Evolutionary conservation across 768 basidiomycete genomes (phyloP).

Genomic region (Porpolomopsis calyptriformis): DNA sequence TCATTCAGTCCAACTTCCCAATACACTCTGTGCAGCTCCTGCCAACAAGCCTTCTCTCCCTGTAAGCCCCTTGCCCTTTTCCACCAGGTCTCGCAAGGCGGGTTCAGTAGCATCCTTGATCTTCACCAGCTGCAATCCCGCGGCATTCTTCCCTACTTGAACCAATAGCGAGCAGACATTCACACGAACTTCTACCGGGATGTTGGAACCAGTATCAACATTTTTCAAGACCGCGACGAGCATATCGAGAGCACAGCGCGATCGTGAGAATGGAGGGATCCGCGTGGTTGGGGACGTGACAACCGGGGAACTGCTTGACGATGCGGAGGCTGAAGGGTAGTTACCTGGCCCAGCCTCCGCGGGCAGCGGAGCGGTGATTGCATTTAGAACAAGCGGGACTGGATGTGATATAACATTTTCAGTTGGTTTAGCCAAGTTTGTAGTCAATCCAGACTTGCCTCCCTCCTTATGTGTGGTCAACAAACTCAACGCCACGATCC

Average conservation of each 20-base stretch:
- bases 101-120: slow-evolving; percentile 43
- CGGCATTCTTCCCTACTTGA: slow-evolving; percentile 46
- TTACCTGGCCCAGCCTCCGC: slow-evolving; percentile 25
- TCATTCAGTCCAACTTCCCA: slow-evolving; percentile 31
- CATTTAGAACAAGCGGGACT: slow-evolving; percentile 56
- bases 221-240: slow-evolving; percentile 50
- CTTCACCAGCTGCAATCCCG: slow-evolving; percentile 35
- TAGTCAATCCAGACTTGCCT: slow-evolving; percentile 35
- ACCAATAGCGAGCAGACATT: slow-evolving; percentile 68
- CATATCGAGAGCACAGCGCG: slow-evolving; percentile 56
- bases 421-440: no score
- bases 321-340: slow-evolving; percentile 27
- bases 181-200: slow-evolving; percentile 65
- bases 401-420: neutral
- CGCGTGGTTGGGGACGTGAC: slow-evolving; percentile 32
- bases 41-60: slow-evolving; percentile 34
- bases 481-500: slow-evolving; percentile 71
- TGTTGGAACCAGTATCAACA: slow-evolving; percentile 41
- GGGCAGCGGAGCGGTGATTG: slow-evolving; percentile 42
- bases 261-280: slow-evolving; percentile 28
- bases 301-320: slow-evolving; percentile 38
- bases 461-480: slow-evolving; percentile 56
- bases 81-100: slow-evolving; percentile 41
- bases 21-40: slow-evolving; percentile 29
- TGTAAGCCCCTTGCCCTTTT: slow-evolving; percentile 22